A percentile compares a stretch with the other conserved stretches of the same genome.
Evolutionary conservation across 176 grass and related monocot genomes (phyloP).

Genomic region (Saccharum officinarum): DNA sequence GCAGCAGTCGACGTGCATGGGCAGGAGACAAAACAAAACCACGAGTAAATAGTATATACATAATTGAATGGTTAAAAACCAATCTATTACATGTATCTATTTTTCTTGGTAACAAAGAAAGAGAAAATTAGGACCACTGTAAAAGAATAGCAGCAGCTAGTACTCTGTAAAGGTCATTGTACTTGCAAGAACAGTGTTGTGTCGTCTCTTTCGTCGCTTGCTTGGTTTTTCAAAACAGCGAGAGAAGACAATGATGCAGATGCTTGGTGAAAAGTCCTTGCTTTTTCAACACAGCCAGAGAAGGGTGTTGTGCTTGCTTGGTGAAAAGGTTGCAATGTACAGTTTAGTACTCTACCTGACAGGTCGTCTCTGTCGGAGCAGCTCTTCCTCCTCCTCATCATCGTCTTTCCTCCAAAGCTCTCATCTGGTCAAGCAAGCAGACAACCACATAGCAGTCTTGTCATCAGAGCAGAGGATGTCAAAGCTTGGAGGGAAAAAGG

Average conservation of each 20-base stretch:
- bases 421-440: constrained; percentile 31
- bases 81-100: no score
- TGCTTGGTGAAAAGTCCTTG: constrained; percentile 10
- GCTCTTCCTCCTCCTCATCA: constrained; percentile 60
- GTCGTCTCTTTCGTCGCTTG: neutral
- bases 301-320: neutral
- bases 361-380: constrained; percentile 81
- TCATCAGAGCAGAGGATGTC: neutral
- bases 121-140: neutral
- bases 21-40: no score
- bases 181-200: constrained; percentile 4
- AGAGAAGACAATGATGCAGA: neutral
- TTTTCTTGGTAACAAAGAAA: no score
- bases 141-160: neutral
- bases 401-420: constrained; percentile 14
- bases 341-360: constrained; percentile 46
- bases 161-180: neutral
- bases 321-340: constrained; percentile 8
- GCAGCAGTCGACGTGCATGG: neutral
- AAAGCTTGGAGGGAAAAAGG: neutral
- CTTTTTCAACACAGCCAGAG: no score
- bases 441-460: neutral
- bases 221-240: no score
- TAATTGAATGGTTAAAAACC: no score
- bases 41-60: no score